Percentiles rank a stretch among this genome's conserved stretches.
Conservation (phyloP, 2,329 filamentous ascomycete genomes). For the Alternaria infectoria region DNA sequence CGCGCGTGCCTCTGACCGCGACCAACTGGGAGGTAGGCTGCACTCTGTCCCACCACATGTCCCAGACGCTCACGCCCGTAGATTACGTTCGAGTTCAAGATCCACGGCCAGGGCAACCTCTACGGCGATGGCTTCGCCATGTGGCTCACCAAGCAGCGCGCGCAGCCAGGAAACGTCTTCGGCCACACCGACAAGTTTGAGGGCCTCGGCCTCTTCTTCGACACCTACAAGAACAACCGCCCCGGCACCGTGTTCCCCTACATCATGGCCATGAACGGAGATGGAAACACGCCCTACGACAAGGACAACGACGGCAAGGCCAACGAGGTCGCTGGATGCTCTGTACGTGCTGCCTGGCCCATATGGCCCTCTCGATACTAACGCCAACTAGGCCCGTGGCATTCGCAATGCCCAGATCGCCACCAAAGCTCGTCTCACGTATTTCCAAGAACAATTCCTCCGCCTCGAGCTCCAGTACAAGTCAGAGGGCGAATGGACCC, state of each 20-base stretch:
- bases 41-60: not conserved
- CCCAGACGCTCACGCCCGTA: slow-evolving; percentile 45
- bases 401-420: slow-evolving; percentile 76
- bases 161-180: slow-evolving; percentile 80
- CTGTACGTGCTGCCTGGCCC: slow-evolving; percentile 56
- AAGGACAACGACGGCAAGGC: slow-evolving; percentile 93
- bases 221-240: slow-evolving; percentile 99
- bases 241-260: slow-evolving; percentile 96
- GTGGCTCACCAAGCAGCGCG: slow-evolving; percentile 96
- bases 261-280: slow-evolving; percentile 97
- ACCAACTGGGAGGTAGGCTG: slow-evolving; percentile 87
- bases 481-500: slow-evolving; percentile 82
- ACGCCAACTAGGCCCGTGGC: slow-evolving; percentile 69
- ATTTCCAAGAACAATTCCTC: slow-evolving; percentile 94
- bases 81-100: slow-evolving; percentile 94
- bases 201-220: slow-evolving; percentile 92
- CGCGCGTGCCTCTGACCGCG: slow-evolving; percentile 89
- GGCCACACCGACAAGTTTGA: slow-evolving; percentile 88
- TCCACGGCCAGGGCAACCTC: slow-evolving; percentile 85
- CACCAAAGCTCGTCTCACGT: slow-evolving; percentile 87
- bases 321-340: slow-evolving; percentile 92
- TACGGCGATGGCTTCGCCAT: slow-evolving; percentile 97
- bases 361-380: slow-evolving; percentile 7
- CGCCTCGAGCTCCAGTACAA: slow-evolving; percentile 95
- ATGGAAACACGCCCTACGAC: slow-evolving; percentile 88